Evolutionary conservation across 305 asterid species (phyloP), one percentile per base, ranked within the genome.

Genomic region (Solanum hybrid): DNA sequence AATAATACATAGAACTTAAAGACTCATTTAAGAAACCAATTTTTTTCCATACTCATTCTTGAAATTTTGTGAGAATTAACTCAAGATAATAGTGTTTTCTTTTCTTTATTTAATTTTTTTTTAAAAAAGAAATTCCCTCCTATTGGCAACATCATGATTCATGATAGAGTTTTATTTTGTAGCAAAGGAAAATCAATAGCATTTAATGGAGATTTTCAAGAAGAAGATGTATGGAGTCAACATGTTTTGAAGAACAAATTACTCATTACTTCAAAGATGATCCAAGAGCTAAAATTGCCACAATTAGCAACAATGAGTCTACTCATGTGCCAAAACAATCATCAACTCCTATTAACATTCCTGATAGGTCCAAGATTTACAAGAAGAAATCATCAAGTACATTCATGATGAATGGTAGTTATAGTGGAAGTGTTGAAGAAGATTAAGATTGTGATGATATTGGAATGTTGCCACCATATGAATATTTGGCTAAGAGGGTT

Each of bases 401-500:
- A 28, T 8, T 24, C 22, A 20, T 86, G 82, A 71, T 14, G n/a
- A 40, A 33, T 29, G 71, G 77, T 20, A 51, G 37, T 11, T 35
- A 69, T 2, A 5, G 40, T 8, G 89, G 71, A 10, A 81, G 28
- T n/a, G 89, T 40, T 39, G 34, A 91, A 46, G 93, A 92, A 85
- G 88, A 35, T 35, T 35, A 35, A 35, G 37, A 35, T 35, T 35
- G 37, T 35, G 37, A 35, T 35, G 9, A 35, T 35, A 35, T 35
- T 35, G 37, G 37, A 35, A 35, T 35, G 37, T 35, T 35, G 37
- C 37, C 37, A 35, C 37, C 37, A 35, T 6, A 35, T 35, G 37
- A 35, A 35, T 35, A 35, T 35, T 35, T 35, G 37, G 9, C 37
- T 35, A 35, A 35, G 37, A 35, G 37, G 37, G 37, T 35, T 35